Base-by-base conservation (phyloP, 805 yeast genomes). In the Candida nanaspora region DNA sequence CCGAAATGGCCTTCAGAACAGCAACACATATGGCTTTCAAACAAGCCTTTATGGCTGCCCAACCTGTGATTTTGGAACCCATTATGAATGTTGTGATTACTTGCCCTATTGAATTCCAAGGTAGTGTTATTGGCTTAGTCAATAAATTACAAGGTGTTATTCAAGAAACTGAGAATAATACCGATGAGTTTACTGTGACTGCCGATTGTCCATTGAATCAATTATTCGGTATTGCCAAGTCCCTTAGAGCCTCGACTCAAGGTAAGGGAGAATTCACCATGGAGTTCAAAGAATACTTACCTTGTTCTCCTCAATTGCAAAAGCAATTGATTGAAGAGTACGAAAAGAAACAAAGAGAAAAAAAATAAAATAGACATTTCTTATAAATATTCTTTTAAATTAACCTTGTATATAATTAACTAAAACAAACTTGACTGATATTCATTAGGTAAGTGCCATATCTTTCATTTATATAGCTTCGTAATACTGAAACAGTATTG, bases 191-290 rank as follows among this genome's bases (percentile, higher is more conserved):
- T 66, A 85, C 95, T 10, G 79, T 93, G 46, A 76, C 78, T 42
- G 94, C 97, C 26, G 98, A 93, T 63, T 91, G 98, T 69, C 84
- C 98, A n/a, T 78, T 93, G 66, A 89, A 89, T 70, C 78, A 86
- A 46, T 79, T 93, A 87, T 93, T 93, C 63, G 98, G 98, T 30
- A 86, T 93, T 59, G 96, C 98, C 7, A 86, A 98, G 8, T 78
- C 86, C 21, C 73, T 93, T 59, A 83, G 99, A 72, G 98, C 98
- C 18, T 80, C 86, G 45, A 91, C 98, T 14, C 98, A 93, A 67
- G 99, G 99, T 67, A 93, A 93, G 63, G 98, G 99, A 56, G 98
- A 94, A 68, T 93, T 93, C 64, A 78, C 96, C 2, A 74, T 93
- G 63, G 99, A 93, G 63, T 93, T 93, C 70, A 82, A 85, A 59